phyloP scores from a whole-genome alignment of 305 asterid species.

The Fraxinus ornus region DNA sequence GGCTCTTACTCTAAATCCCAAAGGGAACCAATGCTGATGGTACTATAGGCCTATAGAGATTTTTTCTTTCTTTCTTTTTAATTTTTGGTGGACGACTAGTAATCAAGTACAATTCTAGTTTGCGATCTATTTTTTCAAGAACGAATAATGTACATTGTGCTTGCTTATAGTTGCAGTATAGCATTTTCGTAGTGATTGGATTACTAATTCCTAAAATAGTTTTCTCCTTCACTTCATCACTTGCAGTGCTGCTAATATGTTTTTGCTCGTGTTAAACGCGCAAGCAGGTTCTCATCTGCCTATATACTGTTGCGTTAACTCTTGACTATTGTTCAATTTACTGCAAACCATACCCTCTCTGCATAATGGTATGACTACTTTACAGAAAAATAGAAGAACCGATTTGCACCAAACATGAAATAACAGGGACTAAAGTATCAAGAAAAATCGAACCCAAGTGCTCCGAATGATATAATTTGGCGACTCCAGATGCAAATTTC shows the following conservation, averaged over 20 bases:
- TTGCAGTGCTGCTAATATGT: not conserved
- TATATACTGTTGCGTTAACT: not conserved
- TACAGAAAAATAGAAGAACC: not conserved
- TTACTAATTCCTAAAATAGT: not conserved
- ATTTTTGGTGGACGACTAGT: not conserved
- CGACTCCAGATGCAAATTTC: not conserved
- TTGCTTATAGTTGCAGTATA: not conserved
- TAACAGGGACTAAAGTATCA: not conserved
- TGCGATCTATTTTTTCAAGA: not conserved
- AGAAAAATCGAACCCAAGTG: not conserved
- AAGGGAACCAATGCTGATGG: not conserved
- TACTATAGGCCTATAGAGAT: not conserved
- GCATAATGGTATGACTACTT: not conserved
- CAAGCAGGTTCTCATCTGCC: not conserved
- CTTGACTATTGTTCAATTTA: not conserved
- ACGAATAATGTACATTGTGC: not conserved
- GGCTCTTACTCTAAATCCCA: not conserved
- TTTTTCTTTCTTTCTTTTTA: too few species aligned
- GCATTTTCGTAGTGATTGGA: not conserved
- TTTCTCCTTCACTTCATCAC: not conserved
- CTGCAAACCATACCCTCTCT: not conserved
- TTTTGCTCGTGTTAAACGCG: not conserved
- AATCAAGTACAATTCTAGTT: not conserved
- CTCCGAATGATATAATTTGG: not conserved
- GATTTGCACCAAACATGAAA: not conserved